Base-by-base conservation (phyloP, 2,329 filamentous ascomycete genomes). In the Botryotinia calthae region DNA sequence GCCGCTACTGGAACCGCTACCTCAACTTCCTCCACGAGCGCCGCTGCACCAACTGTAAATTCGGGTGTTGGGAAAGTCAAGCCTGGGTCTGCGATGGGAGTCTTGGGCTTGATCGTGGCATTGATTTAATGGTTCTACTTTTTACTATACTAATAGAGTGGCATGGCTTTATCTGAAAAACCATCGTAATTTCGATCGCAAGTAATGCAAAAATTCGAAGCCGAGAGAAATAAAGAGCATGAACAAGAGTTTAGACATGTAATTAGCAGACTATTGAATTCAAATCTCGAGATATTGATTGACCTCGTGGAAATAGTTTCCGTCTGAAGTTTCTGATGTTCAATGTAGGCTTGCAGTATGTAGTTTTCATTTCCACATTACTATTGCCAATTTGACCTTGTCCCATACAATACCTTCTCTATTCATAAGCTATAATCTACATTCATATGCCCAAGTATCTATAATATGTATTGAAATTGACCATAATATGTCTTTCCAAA, bases 251-350 rank as follows among this genome's bases (percentile, higher is more conserved):
- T 28, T 14, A 9, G 16, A 28, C 2, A 56, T 28, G 14, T 3
- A 18, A 28, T 56, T 31, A 14, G n/a, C 51, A 18, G 14, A 18
- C 6, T 9, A 56, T 18, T 56, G 51, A 44, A 8, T 18, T 18
- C 6, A 31, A 31, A 56, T 56, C 14, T 56, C 16, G n/a, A 56
- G n/a, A 54, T 0, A 28, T 4, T 56, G 14, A 31, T 31, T 8
- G 16, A 56, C 0, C 18, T 28, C 6, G 2, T 18, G 5, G 6
- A 9, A 31, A 5, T 28, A 14, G 6, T 28, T 56, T 2, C 14
- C 18, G 51, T 18, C 14, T 1, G 14, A 18, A 18, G 6, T 28
- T 28, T 18, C 14, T 28, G 14, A 28, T 6, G 3, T 56, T 28
- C 6, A 6, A 18, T 56, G 8, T 6, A 28, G 7, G 51, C 6